A percentile compares a stretch with the other conserved stretches of the same genome.
phyloP scores from a whole-genome alignment of 169 alveolate species.

The Toxoplasma gondii region DNA sequence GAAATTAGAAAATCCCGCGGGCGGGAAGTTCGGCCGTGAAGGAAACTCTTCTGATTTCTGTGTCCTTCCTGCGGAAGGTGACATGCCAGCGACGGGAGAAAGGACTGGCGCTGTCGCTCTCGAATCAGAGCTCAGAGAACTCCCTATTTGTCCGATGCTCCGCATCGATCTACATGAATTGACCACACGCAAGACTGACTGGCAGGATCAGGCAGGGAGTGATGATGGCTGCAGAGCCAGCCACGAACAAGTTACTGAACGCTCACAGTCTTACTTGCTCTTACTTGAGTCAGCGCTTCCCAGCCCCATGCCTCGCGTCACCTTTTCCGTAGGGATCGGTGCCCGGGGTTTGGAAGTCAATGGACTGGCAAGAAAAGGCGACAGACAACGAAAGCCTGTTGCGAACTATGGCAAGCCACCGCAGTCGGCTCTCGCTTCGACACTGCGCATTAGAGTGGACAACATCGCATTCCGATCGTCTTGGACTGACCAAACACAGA shows the following conservation, averaged over 20 bases:
- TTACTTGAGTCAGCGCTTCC: conserved; percentile 44
- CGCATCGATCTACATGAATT: not conserved
- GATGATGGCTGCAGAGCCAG: not conserved
- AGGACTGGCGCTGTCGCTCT: not conserved
- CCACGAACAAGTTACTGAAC: not conserved
- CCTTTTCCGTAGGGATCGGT: conserved; percentile 1
- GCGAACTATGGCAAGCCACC: not conserved
- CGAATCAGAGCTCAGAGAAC: not conserved
- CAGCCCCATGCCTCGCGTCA: conserved; percentile 31
- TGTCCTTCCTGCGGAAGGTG: not conserved
- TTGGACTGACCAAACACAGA: not conserved
- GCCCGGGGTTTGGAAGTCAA: not conserved
- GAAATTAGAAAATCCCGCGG: not conserved
- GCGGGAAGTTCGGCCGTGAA: not conserved
- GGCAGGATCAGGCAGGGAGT: not conserved
- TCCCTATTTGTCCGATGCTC: conserved; percentile 32
- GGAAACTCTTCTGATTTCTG: not conserved
- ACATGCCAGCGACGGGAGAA: not conserved
- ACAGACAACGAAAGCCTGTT: not conserved
- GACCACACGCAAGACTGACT: not conserved
- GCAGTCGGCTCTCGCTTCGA: not conserved
- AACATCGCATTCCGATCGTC: not conserved
- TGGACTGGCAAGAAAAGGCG: not conserved
- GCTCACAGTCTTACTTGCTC: conserved; percentile 26
- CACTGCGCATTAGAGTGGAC: not conserved